Evolutionary conservation across 441 rosid genomes (phyloP), one percentile per base, ranked within the genome.

Genomic region (Gossypium trilobum): DNA sequence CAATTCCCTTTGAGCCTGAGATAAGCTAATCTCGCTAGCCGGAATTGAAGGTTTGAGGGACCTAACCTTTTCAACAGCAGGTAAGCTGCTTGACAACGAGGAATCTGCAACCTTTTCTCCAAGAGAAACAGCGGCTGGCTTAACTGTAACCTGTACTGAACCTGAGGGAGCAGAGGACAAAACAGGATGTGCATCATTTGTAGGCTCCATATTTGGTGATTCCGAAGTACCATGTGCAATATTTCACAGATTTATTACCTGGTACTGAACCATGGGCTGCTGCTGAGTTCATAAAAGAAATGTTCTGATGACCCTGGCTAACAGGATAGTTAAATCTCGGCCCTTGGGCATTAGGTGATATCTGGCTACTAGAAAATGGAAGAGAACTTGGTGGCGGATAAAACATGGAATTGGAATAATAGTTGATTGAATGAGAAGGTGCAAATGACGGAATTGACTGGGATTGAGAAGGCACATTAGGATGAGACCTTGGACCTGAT

Each of bases 401-500:
- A 83, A 81, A 83, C 60, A 87, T 57, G 71, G 85, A 79, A 74
- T 81, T 81, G n/a, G 90, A 56, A 74, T 69, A 87, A 79, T 84
- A 90, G 78, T 81, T 92, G 2, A 82, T 81, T 23, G 85, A 81
- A 76, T 85, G 91, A 36, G 84, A 66, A 62, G 85, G 70, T 16
- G 85, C 57, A 83, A 80, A 91, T 27, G 98, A 78, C 69, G 89
- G 78, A 50, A 85, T 72, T 19, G 87, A 87, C 76, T 85, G 97
- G 31, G 98, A 73, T 72, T 89, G 91, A 75, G 90, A 77, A 73
- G 94, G 89, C 59, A 83, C 73, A 63, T 78, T 86, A 62, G 86
- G 77, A 80, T 89, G 94, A 23, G 88, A 78, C 79, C 96, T 87
- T 36, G 86, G 65, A 69, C 84, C 87, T 5, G 87, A 78, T 68